These are phyloP conservation scores for Acacia concinna DNA, from an alignment of 331 rosid species.

Conservation along the genomic window DNA sequence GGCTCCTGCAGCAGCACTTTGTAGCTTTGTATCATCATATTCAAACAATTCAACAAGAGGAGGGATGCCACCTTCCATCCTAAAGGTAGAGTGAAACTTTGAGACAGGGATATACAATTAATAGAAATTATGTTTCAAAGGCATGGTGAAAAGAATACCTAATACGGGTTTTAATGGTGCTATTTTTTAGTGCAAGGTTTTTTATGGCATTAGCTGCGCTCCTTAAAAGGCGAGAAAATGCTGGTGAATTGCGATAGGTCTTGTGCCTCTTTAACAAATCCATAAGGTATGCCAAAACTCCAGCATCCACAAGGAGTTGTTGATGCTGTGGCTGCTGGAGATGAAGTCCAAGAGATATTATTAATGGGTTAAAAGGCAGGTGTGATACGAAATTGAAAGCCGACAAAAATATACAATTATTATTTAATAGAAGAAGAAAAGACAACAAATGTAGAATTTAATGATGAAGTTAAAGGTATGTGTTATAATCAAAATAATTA, in stretches of 20 bases:
- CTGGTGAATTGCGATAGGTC: constrained; percentile 35
- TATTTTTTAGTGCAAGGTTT: constrained; percentile 74
- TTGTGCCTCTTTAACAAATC: constrained; percentile 59
- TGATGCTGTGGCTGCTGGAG: constrained; percentile 74
- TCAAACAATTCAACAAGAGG: constrained; percentile 69
- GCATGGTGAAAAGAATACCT: constrained; percentile 49
- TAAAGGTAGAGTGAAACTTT: constrained; percentile 21
- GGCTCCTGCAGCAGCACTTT: constrained; percentile 65
- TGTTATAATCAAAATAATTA: background rate
- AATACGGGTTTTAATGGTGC: constrained; percentile 65
- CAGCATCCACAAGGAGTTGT: constrained; percentile 64
- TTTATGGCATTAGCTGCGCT: constrained; percentile 82
- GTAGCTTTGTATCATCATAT: constrained; percentile 52
- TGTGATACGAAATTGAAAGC: background rate
- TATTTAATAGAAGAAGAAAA: background rate
- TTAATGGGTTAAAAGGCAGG: background rate
- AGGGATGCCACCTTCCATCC: constrained; percentile 70
- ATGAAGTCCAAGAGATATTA: constrained; percentile 1
- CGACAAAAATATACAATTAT: background rate
- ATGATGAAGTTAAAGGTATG: background rate
- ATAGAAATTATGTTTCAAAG: background rate
- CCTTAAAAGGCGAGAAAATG: constrained; percentile 55
- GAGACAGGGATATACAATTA: background rate
- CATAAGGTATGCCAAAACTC: constrained; percentile 69
- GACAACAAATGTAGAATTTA: background rate